These are phyloP conservation scores for Sphenostylis stenocarpa DNA, from an alignment of 306 rosid genomes.

Conservation along the genomic window DNA sequence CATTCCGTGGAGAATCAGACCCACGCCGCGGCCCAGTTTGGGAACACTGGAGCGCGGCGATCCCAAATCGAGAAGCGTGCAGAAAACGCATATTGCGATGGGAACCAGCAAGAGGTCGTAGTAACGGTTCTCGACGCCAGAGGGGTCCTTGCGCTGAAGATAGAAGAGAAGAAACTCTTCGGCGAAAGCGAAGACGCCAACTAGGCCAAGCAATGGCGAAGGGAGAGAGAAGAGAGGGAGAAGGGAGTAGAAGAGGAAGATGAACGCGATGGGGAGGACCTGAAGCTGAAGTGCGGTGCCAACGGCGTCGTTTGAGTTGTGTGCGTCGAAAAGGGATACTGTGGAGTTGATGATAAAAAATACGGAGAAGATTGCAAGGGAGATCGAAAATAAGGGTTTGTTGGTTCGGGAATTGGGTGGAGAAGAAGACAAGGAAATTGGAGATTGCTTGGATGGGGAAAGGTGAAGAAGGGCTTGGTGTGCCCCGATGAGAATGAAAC, in stretches of 20 bases:
- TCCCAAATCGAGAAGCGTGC: conserved; percentile 49
- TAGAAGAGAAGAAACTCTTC: conserved; percentile 76
- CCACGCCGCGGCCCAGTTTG: conserved; percentile 66
- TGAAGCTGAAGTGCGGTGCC: conserved; percentile 75
- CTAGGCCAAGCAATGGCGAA: conserved; percentile 36
- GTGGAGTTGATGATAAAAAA: conserved; percentile 54
- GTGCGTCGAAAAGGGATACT: conserved; percentile 53
- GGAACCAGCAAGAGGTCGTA: conserved; percentile 76
- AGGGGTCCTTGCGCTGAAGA: conserved; percentile 70
- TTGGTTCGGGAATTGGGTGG: conserved; percentile 5
- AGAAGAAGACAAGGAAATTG: conserved; percentile 16
- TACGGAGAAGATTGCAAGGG: conserved; percentile 40
- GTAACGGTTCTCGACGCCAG: conserved; percentile 75
- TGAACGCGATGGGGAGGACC: conserved; percentile 43
- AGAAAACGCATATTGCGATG: conserved; percentile 51
- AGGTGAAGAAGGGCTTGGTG: conserved; percentile 45
- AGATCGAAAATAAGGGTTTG: conserved; percentile 30
- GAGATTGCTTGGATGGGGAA: conserved; percentile 5
- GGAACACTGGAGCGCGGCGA: conserved; percentile 48
- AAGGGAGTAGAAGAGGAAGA: conserved; percentile 64
- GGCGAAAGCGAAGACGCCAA: conserved; percentile 62
- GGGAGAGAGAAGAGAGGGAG: conserved; percentile 49
- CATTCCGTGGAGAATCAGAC: conserved; percentile 67
- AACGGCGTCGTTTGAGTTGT: conserved; percentile 53
- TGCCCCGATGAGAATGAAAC: conserved; percentile 59